Base-by-base conservation (phyloP, 2,329 filamentous ascomycete genomes). In the Xylogone sp. region DNA sequence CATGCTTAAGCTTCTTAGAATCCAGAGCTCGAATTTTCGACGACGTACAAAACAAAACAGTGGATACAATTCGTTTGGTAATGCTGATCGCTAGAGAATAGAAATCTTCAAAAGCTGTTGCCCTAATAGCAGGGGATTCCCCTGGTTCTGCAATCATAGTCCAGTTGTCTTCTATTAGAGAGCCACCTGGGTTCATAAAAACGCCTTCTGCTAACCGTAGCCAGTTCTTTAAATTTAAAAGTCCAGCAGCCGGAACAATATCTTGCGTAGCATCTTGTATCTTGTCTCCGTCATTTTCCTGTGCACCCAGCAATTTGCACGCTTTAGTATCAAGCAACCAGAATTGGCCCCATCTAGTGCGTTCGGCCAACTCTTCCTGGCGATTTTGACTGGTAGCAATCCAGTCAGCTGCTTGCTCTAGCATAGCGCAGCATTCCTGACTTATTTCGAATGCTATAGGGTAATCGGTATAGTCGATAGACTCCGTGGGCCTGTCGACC, bases 81-180 rank as follows among this genome's bases (percentile, higher is more conserved):
- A 94, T 58, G 49, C 80, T 87, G 1, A 87, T 66, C 0, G 79
- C 74, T 2, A 96, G 68, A 8, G 80, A 79, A 61, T 91, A 78
- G 43, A 96, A 86, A 59, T 94, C 89, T 4, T 81, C 77, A n/a
- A 95, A 77, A 0, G 88, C 84, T 1, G 88, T 91, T 6, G 84
- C 80, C 58, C 87, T 84, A 20, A 96, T 81, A 0, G 86, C 82
- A 0, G 91, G 91, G 2, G 73, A 73, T 51, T 81, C 76, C 48
- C 67, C 66, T 22, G 48, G 43, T n/a, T 78, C 75, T 19, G 78
- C 76, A 7, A 88, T 60, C 39, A 73, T 75, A 29, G 71, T 73
- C 89, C 88, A 95, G 63, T 89, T 91, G 50, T 81, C 77, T 49
- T 83, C 80, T 12, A 75, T 70, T 42, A 79, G 72, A 2, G 73